Evolutionary conservation across 2,329 filamentous ascomycete genomes (phyloP).

Genomic region (Diaporthe nobilis): DNA sequence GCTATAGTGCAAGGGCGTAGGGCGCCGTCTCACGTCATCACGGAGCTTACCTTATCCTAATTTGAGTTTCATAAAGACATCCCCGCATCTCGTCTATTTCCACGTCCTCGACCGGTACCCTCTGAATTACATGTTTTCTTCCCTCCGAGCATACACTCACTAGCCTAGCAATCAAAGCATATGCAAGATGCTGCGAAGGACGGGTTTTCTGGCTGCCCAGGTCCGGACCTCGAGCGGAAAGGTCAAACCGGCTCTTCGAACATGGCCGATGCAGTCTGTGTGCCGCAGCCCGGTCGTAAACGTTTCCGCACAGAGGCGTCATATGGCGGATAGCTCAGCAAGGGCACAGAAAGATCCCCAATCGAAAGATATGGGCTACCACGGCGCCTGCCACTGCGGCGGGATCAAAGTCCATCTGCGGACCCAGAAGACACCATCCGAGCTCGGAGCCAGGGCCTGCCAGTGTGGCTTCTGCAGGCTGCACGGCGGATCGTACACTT

Average conservation of each 20-base stretch:
- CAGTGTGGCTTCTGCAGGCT: conserved; percentile 14
- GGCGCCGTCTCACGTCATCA: background rate
- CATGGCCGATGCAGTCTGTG: conserved; percentile 9
- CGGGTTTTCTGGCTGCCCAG: background rate
- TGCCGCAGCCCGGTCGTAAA: too few relatives aligned
- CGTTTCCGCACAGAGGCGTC: conserved; percentile 1
- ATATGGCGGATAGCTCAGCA: conserved; percentile 11
- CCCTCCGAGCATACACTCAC: background rate
- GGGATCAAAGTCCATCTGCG: conserved; percentile 16
- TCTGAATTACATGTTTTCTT: background rate
- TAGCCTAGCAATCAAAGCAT: background rate
- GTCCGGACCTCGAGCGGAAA: background rate
- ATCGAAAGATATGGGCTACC: background rate
- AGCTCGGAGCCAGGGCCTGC: conserved; percentile 8
- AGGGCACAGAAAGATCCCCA: background rate
- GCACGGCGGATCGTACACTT: conserved; percentile 16
- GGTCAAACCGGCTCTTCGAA: background rate
- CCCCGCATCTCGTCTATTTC: conserved; percentile 1
- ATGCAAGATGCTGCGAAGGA: conserved; percentile 10
- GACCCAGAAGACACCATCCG: conserved; percentile 22
- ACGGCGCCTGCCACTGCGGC: conserved; percentile 16
- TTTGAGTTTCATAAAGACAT: background rate
- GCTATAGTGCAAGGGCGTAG: too few relatives aligned
- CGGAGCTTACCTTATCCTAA: background rate
- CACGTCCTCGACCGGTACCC: background rate